Base-by-base conservation (phyloP, 148 eudicot genomes). In the Chenopodium formosanum region DNA sequence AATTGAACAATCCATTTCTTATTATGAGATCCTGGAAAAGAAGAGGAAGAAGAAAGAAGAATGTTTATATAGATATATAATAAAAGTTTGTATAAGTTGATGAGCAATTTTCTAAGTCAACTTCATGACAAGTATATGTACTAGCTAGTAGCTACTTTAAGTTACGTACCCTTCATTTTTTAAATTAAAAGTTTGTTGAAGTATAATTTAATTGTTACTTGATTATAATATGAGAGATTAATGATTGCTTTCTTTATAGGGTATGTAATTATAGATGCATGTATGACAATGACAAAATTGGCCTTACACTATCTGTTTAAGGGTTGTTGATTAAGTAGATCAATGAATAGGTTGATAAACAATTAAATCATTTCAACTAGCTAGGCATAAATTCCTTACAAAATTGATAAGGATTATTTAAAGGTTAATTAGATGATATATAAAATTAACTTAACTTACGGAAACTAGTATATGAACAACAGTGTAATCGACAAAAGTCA, bases 1-100 rank as follows among this genome's bases (percentile, higher is more conserved):
- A 6, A 95, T 89, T 34, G 93, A 91, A 70, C 98, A 95, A 83
- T 95, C 97, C 98, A 95, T 94, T 27, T 46, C 23, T 73, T 10
- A 19, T 56, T 25, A 4, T 7, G 27, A 23, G 14, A 46, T 17
- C 17, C 25, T 7, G 53, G 71, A 19, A 27, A 64, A 16, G 1
- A 76, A 1, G 48, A 77, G 19, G 76, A 78, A 12, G 70, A 83
- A 34, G 20, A 22, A 34, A 23, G 72, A 63, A 19, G 76, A 68
- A 67, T 25, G 52, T 63, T 78, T 40, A 79, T n/a, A 52, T 5
- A 53, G 60, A 29, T 70, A 2, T 34, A 46, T 37, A 5, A 20
- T 56, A 63, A 62, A 46, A 3, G 1, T 1, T 19, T 81, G 46
- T 52, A 27, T 29, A 62, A 27, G 20, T 47, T 37, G 68, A 70